These are phyloP conservation scores for Gnomoniopsis sp. DNA, from an alignment of 2,329 filamentous ascomycete species.

Conservation along the genomic window DNA sequence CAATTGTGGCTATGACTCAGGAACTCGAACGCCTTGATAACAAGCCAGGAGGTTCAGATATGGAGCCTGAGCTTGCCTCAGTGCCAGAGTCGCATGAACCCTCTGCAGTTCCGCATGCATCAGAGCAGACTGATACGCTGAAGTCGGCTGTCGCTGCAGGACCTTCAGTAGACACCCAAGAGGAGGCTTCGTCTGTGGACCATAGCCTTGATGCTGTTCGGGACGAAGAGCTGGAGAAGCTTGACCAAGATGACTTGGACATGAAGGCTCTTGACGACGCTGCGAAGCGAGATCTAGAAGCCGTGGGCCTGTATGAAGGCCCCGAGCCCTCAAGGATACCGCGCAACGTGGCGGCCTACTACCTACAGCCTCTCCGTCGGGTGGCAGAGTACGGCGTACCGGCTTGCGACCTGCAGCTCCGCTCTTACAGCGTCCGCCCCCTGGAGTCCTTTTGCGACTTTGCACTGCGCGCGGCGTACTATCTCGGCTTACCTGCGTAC, in stretches of 20 bases:
- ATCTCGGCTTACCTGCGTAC: constrained; percentile 78
- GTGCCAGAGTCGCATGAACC: not conserved
- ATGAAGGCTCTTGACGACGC: not conserved
- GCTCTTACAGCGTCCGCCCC: constrained; percentile 85
- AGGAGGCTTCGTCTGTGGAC: not conserved
- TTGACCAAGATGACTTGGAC: not conserved
- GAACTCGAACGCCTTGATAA: not conserved
- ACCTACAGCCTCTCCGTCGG: constrained; percentile 79
- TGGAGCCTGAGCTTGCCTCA: not conserved
- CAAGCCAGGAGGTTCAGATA: not conserved
- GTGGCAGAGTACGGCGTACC: constrained; percentile 73
- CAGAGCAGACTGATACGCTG: not conserved
- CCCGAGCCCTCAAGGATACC: constrained; percentile 54
- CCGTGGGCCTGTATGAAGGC: not conserved
- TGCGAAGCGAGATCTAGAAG: no score
- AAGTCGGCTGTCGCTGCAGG: not conserved
- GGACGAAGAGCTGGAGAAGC: not conserved
- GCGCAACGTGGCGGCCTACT: constrained; percentile 78
- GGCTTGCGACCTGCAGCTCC: constrained; percentile 85
- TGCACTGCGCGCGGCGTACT: constrained; percentile 90
- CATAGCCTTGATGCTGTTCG: not conserved
- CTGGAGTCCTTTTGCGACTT: constrained; percentile 96
- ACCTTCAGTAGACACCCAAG: not conserved
- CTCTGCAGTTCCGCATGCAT: not conserved
- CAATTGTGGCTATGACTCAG: not conserved